Conservation (phyloP, 176 grass and related monocot genomes). For the Cocos nucifera region DNA sequence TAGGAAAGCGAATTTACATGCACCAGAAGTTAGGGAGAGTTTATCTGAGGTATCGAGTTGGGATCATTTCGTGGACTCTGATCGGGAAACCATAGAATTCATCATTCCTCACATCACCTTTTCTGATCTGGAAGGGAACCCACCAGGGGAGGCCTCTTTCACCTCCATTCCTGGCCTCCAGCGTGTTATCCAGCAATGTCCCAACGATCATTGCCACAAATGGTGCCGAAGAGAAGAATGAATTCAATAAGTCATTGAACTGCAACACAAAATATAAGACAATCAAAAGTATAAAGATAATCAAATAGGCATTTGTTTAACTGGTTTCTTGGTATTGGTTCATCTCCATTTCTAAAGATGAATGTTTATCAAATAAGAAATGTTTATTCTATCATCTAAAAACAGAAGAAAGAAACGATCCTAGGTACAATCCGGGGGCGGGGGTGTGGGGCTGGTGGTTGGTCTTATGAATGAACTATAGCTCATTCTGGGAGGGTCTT, state of each 20-base stretch:
- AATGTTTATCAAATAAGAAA: too few relatives aligned
- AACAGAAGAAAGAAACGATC: too few relatives aligned
- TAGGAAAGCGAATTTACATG: slow-evolving; percentile 29
- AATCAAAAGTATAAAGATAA: background rate
- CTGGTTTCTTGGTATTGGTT: background rate
- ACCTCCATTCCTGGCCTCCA: slow-evolving; percentile 24
- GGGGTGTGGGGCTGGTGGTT: too few relatives aligned
- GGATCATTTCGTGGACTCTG: slow-evolving; percentile 41
- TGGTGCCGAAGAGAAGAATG: slow-evolving; percentile 64
- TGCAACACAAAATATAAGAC: slow-evolving; percentile 24
- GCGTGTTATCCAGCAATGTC: slow-evolving; percentile 56
- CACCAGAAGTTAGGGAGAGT: slow-evolving; percentile 5
- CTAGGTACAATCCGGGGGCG: too few relatives aligned
- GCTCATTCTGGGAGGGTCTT: too few relatives aligned
- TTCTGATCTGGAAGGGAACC: slow-evolving; percentile 33
- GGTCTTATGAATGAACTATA: too few relatives aligned
- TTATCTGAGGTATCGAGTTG: slow-evolving; percentile 35
- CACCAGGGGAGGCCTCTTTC: slow-evolving; percentile 87
- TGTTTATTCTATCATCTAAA: too few relatives aligned
- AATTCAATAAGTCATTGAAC: slow-evolving; percentile 98
- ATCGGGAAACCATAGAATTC: slow-evolving; percentile 90
- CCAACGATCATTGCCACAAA: slow-evolving; percentile 59
- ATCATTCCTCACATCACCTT: slow-evolving; percentile 49
- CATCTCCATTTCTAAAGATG: too few relatives aligned
- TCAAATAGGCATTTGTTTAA: too few relatives aligned